Evolutionary conservation across 139 green algal genomes (phyloP), one percentile per base, ranked within the genome.

Genomic region (Chlamydomonas eustigma): DNA sequence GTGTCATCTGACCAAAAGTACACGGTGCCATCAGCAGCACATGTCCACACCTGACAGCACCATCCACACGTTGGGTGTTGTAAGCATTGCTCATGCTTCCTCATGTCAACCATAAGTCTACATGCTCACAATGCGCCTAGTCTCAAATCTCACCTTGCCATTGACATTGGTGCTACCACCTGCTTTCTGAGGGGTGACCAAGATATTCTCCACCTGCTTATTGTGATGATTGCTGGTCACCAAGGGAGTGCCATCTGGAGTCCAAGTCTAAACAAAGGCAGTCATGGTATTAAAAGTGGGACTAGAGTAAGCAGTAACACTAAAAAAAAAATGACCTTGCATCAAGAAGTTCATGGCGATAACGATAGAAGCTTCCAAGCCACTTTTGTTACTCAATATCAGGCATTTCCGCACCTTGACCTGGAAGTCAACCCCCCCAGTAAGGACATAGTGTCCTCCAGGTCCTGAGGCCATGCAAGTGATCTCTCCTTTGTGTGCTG

Each of bases 401-500:
- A n/a, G n/a, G n/a, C n/a, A n/a, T n/a, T n/a, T n/a, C 50, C 69
- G 51, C 73, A 72, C 22, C 35, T 64, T 73, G 64, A 84, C 80
- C 64, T 85, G 80, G 71, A 87, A 89, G 68, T 89, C 85, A 31
- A 84, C 77, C 0, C 85, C 81, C 0, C 85, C 81, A 1, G 81
- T 87, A 44, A 87, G 22, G 30, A 87, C 76, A 39, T 81, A 80
- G 36, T 78, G 75, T 39, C 65, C 25, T 30, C 37, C 73, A 0
- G 67, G 74, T 0, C 71, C 76, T 0, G 71, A 31, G 4, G 39
- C 33, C 34, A 87, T 83, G 74, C 71, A 75, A 1, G 82, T 82
- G 32, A 89, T 77, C 73, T 89, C 85, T 2, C 85, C 81, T 64
- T 89, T 84, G 75, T 89, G 85, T 0, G 81, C 85, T 0, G 77